Evolutionary conservation across 345 rosid species (phyloP), one percentile per base, ranked within the genome.

Genomic region (Hibiscus trionum): DNA sequence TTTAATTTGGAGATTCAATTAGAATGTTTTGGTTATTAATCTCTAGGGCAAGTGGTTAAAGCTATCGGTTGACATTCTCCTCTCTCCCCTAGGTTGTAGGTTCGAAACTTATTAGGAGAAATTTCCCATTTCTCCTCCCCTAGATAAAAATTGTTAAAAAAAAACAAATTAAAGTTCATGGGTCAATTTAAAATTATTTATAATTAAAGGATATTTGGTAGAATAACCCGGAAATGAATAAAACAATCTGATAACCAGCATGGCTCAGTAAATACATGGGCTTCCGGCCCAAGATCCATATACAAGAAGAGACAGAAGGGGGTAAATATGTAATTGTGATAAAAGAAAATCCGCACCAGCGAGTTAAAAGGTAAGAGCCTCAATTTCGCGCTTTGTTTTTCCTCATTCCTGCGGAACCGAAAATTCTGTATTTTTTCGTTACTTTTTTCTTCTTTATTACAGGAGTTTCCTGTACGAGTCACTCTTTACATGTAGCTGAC

Each of bases 401-500:
- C 19, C 31, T 69, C 17, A 5, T 31, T 35, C 19, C 61, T 55
- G 29, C 49, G 4, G 19, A 69, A 11, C n/a, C 24, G 2, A 16
- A 69, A 53, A 24, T 11, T 19, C 4, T 21, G 31, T 52, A 1
- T 0, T 0, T 31, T 29, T 7, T 60, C 19, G 16, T 39, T 3
- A 0, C 24, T 17, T 16, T 24, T 19, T 12, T 5, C 19, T 66
- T 14, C 19, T 9, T 66, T 66, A 3, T 26, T 15, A 14, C 26
- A 27, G 42, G 26, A 31, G 66, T 11, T 71, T 58, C 1, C 46
- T 55, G 24, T 57, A 12, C 29, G 24, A 21, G 4, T 29, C 53
- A 21, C 39, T 44, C 26, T 55, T 61, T 67, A 5, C 61, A 71
- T 71, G 74, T 71, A 71, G 63, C 56, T 57, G 10, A 47, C 29